A percentile compares a stretch with the other conserved stretches of the same genome.
Evolutionary conservation across 169 alveolate genomes (phyloP).

Genomic region (Plasmodium berghei): DNA sequence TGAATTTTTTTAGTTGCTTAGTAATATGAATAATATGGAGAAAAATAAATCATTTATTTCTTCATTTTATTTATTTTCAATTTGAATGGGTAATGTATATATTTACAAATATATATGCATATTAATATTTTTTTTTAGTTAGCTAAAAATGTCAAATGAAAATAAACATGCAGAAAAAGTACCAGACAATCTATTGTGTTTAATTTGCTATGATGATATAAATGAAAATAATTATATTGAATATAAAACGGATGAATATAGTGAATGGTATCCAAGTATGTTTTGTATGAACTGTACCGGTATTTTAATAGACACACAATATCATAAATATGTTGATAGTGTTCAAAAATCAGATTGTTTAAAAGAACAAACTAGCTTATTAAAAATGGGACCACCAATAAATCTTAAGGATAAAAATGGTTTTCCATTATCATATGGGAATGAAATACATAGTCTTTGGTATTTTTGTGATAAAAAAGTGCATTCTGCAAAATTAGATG

Average conservation of each 20-base stretch:
- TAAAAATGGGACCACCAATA: conserved; percentile 87
- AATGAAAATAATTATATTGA: conserved; percentile 79
- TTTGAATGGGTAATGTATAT: background rate
- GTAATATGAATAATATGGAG: background rate
- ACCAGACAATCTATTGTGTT: conserved; percentile 66
- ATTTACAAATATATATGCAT: background rate
- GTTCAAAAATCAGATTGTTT: conserved; percentile 84
- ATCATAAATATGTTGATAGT: conserved; percentile 82
- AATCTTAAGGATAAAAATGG: conserved; percentile 85
- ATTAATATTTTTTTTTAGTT: too few relatives aligned
- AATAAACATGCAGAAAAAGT: conserved; percentile 39
- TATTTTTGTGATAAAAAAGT: conserved; percentile 60
- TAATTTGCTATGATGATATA: conserved; percentile 81
- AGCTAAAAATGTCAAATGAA: conserved; percentile 16
- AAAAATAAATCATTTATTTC: background rate
- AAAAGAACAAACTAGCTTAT: conserved; percentile 82
- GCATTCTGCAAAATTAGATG: conserved; percentile 84
- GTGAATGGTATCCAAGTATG: conserved; percentile 79
- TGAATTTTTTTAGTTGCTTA: background rate
- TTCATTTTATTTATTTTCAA: background rate
- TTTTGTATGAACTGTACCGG: conserved; percentile 79
- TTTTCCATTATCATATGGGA: conserved; percentile 83
- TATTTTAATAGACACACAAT: conserved; percentile 81
- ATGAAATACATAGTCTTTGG: conserved; percentile 84
- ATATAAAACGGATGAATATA: conserved; percentile 71